Conservation (phyloP, 2,329 filamentous ascomycete species). For the Fusarium haematococcum region DNA sequence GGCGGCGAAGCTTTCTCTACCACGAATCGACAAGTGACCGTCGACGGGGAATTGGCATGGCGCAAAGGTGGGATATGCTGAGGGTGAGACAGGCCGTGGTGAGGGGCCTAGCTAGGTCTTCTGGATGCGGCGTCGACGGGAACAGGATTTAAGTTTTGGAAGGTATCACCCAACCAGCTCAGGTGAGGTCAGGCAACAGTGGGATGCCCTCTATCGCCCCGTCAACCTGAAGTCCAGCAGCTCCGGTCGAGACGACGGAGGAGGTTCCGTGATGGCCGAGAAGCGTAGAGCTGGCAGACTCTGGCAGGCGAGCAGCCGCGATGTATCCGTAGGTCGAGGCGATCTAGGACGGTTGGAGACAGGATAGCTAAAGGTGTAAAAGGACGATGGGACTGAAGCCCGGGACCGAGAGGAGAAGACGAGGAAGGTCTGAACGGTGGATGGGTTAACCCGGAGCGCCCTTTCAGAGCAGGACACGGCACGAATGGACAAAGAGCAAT, state of each 20-base stretch:
- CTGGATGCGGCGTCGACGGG: constrained; percentile 37
- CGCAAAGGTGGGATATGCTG: constrained; percentile 32
- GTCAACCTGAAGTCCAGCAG: constrained; percentile 1
- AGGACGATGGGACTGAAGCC: constrained; percentile 8
- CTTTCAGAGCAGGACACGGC: not conserved
- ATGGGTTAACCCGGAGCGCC: constrained; percentile 4
- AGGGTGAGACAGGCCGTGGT: constrained; percentile 31
- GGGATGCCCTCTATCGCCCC: not conserved
- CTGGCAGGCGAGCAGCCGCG: not conserved
- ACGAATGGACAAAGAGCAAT: constrained; percentile 1
- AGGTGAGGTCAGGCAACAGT: constrained; percentile 24
- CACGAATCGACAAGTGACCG: constrained; percentile 36
- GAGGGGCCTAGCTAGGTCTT: constrained; percentile 33
- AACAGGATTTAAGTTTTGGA: constrained; percentile 37
- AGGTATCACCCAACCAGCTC: constrained; percentile 22
- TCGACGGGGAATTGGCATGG: constrained; percentile 37
- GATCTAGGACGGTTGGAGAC: constrained; percentile 1
- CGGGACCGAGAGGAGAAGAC: constrained; percentile 6
- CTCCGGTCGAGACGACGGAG: not conserved
- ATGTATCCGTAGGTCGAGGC: not conserved
- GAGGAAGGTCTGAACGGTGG: not conserved
- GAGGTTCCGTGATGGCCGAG: not conserved
- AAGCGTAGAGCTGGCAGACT: not conserved
- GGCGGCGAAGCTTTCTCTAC: constrained; percentile 30
- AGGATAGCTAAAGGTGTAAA: not conserved